A percentile compares a stretch with the other conserved stretches of the same genome.
These are phyloP conservation scores for Musa acuminata DNA, from an alignment of 176 grass and related monocot species.

Conservation along the genomic window DNA sequence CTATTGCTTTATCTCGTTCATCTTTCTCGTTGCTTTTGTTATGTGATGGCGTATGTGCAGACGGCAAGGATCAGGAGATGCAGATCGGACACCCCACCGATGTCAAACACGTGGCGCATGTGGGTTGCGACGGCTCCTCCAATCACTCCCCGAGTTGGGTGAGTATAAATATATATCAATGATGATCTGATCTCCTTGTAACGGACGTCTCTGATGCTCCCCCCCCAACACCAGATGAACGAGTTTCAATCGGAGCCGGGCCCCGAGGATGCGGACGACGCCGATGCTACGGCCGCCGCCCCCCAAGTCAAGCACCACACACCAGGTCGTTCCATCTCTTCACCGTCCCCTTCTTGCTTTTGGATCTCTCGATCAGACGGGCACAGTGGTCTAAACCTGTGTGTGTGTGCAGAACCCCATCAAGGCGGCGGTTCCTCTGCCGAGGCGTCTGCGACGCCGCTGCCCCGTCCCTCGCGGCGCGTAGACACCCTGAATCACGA, in stretches of 20 bases:
- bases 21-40: not conserved
- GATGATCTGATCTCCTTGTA: not conserved
- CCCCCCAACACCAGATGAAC: conserved; percentile 8
- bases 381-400: not conserved
- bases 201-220: not conserved
- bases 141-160: conserved; percentile 58
- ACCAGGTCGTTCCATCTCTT: not conserved
- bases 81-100: conserved; percentile 83
- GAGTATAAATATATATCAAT: not conserved
- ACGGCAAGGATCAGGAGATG: conserved; percentile 73
- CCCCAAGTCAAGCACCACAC: not conserved
- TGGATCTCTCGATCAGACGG: not conserved
- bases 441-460: not conserved
- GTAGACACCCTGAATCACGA: not conserved
- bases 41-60: conserved; percentile 6
- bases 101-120: conserved; percentile 95
- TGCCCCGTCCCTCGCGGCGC: no score
- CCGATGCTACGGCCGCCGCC: not conserved
- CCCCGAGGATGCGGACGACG: not conserved
- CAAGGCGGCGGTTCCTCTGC: not conserved
- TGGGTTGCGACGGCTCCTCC: conserved; percentile 69
- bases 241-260: not conserved
- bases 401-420: not conserved
- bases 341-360: not conserved
- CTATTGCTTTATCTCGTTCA: not conserved